Percentiles rank a stretch among this genome's conserved stretches.
These are phyloP conservation scores for Austroboletus eburneus DNA, from an alignment of 768 basidiomycete genomes.

Conservation along the genomic window DNA sequence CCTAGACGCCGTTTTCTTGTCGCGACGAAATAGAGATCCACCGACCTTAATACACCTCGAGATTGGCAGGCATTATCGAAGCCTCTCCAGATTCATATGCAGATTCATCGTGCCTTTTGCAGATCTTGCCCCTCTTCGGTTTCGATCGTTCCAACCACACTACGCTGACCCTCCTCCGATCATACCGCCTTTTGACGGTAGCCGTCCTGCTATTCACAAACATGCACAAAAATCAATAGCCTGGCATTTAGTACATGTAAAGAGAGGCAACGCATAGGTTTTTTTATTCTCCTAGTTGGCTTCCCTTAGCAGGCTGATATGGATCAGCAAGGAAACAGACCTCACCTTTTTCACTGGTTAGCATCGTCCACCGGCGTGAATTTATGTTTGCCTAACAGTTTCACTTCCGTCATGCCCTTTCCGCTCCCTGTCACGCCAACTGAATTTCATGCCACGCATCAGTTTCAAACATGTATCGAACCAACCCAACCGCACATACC, in stretches of 20 bases:
- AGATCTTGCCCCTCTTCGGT: conserved; percentile 19
- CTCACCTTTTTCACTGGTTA: conserved; percentile 20
- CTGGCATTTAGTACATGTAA: conserved; percentile 22
- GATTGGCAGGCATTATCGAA: conserved; percentile 22
- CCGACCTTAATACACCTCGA: conserved; percentile 14
- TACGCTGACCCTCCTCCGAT: not conserved
- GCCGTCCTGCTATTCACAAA: conserved; percentile 25
- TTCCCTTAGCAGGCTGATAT: conserved; percentile 8
- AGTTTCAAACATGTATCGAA: conserved; percentile 4
- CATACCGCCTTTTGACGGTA: too few relatives aligned
- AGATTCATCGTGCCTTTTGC: conserved; percentile 18
- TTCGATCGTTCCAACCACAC: conserved; percentile 13
- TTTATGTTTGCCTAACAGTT: conserved; percentile 69
- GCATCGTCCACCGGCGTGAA: conserved; percentile 53
- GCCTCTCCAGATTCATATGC: conserved; percentile 5
- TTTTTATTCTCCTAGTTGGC: conserved; percentile 13
- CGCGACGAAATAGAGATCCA: conserved; percentile 15
- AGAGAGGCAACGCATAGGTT: conserved; percentile 15
- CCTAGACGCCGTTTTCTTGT: conserved; percentile 15
- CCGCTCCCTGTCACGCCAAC: conserved; percentile 92
- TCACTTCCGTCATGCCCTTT: conserved; percentile 81
- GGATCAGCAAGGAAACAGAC: not conserved
- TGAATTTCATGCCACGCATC: conserved; percentile 28
- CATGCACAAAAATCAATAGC: conserved; percentile 22
- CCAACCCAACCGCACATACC: conserved; percentile 46